Evolutionary conservation across 768 basidiomycete genomes (phyloP), one percentile per base, ranked within the genome.

Genomic region (Boletus subparvulus): DNA sequence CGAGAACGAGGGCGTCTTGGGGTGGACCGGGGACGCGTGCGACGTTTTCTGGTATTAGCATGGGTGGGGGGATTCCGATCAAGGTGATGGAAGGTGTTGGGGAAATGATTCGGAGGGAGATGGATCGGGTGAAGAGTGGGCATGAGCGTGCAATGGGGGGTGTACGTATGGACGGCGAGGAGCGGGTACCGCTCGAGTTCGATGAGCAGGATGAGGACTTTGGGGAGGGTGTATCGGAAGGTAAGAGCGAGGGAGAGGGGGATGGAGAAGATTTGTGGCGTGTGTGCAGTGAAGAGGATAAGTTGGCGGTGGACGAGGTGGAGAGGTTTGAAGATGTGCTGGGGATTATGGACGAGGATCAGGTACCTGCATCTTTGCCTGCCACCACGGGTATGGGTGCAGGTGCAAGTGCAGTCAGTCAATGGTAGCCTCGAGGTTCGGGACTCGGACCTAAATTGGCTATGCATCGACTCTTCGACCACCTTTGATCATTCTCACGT

Each of bases 161-260:
- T 43, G 48, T 9, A 8, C 46, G 19, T 9, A 50, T 8, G 35
- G 49, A 48, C 6, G 35, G 21, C 1, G 56, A 51, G 12, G 61
- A 52, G n/a, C 63, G 59, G 1, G 76, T 77, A 0, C 73, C 74
- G 11, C 70, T 80, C n/a, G 76, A 79, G 62, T 88, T 88, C 65
- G 85, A 85, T 50, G 85, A 88, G 63, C 83, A 84, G 55, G 87
- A 88, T 52, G 85, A 88, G 52, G 84, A 85, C 47, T 83, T 87
- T 59, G 62, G 51, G 74, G 19, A 62, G 17, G 55, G 45, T 41
- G 56, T 53, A 4, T 55, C 9, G 14, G 52, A n/a, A 17, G 37
- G 43, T 2, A 47, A 0, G 59, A 54, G 35, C 32, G 55, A 58
- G 2, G 26, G 45, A 0, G 59, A 43, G 1, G 54, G 47, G 6